A percentile compares a stretch with the other conserved stretches of the same genome.
Evolutionary conservation across 1,284 basidiomycete species (phyloP).

Genomic region (Puccinia horiana): DNA sequence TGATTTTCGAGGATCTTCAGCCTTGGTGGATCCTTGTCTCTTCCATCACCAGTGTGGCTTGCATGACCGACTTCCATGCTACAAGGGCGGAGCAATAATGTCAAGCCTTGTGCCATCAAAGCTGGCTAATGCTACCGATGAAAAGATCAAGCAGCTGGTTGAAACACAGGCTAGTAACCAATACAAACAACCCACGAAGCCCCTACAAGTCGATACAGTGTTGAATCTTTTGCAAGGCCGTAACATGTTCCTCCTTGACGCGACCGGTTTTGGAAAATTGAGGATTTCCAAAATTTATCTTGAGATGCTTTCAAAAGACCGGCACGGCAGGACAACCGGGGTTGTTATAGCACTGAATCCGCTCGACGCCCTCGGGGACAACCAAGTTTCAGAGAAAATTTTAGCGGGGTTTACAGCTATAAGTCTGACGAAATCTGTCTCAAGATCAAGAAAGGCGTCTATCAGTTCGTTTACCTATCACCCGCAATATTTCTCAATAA

Average conservation of each 20-base stretch:
- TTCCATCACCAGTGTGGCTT: too few species aligned
- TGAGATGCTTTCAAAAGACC: not conserved
- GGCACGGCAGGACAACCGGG: not conserved
- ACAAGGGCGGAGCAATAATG: too few species aligned
- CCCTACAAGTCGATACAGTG: not conserved
- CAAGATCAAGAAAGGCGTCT: not conserved
- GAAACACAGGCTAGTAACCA: too few species aligned
- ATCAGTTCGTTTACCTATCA: not conserved
- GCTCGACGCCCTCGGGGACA: not conserved
- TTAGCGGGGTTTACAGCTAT: slow-evolving; percentile 9
- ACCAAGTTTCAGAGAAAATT: slow-evolving; percentile 10
- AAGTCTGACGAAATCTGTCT: not conserved
- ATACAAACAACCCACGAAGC: too few species aligned
- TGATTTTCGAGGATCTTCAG: too few species aligned
- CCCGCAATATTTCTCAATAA: slow-evolving; percentile 7
- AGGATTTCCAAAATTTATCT: slow-evolving; percentile 13
- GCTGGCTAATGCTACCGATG: too few species aligned
- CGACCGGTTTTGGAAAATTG: too few species aligned
- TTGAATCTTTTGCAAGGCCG: not conserved
- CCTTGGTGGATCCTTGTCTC: too few species aligned
- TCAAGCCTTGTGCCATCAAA: too few species aligned
- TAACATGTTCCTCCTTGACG: not conserved
- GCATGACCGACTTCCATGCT: too few species aligned
- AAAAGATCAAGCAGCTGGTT: too few species aligned
- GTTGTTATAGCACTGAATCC: not conserved